These are phyloP conservation scores for Ligustrum vulgare DNA, from an alignment of 257 asterid genomes.

Conservation along the genomic window DNA sequence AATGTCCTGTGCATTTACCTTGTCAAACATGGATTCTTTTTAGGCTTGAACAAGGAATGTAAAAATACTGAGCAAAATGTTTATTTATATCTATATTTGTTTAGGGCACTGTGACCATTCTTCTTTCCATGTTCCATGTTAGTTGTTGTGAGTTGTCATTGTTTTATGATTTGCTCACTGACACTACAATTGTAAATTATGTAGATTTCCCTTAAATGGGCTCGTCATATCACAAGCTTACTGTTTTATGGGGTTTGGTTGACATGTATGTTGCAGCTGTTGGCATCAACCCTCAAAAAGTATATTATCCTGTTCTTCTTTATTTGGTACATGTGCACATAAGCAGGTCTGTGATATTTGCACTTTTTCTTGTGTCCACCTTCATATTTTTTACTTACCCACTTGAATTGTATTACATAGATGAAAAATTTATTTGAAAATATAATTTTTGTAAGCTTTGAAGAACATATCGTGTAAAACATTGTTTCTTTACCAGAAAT, in stretches of 20 bases:
- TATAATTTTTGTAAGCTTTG: too few relatives aligned
- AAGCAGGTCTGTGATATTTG: too few relatives aligned
- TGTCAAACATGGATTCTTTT: background rate
- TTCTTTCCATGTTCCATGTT: background rate
- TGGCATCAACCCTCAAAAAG: too few relatives aligned
- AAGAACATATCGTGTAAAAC: too few relatives aligned
- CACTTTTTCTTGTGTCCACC: too few relatives aligned
- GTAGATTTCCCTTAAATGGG: slow-evolving; percentile 94
- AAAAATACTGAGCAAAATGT: background rate
- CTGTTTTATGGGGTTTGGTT: slow-evolving; percentile 86
- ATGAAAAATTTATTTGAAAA: too few relatives aligned
- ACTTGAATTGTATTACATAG: too few relatives aligned
- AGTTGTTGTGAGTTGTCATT: background rate
- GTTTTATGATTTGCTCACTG: background rate
- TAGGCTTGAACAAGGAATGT: background rate
- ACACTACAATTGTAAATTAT: background rate
- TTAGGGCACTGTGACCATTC: background rate
- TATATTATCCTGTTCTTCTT: too few relatives aligned
- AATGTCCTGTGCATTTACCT: background rate
- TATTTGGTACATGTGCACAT: too few relatives aligned
- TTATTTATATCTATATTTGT: background rate
- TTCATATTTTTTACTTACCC: too few relatives aligned
- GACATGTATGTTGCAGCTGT: too few relatives aligned
- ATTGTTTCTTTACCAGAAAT: too few relatives aligned
- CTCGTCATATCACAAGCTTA: slow-evolving; percentile 87